A percentile compares a stretch with the other conserved stretches of the same genome.
These are phyloP conservation scores for Ensete ventricosum DNA, from an alignment of 176 grass and related monocot species.

Conservation along the genomic window DNA sequence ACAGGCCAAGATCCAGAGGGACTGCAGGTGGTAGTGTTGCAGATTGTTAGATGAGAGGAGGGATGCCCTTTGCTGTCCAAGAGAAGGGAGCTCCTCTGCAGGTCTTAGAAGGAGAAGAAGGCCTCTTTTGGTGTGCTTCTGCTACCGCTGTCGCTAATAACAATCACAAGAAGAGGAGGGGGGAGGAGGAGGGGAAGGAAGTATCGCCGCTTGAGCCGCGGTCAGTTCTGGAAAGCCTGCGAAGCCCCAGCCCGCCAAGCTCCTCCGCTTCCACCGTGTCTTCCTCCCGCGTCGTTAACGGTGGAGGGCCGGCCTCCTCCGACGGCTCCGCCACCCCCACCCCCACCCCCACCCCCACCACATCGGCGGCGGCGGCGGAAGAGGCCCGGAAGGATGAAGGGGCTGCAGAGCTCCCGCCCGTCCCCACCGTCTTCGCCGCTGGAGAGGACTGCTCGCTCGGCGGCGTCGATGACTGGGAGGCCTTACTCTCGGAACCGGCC, in stretches of 20 bases:
- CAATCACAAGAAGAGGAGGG: not conserved
- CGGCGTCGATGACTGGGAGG: not conserved
- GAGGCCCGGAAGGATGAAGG: not conserved
- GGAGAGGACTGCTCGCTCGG: not conserved
- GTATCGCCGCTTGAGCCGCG: not conserved
- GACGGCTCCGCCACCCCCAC: not conserved
- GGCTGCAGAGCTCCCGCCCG: not conserved
- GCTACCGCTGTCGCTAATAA: not conserved
- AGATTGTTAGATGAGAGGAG: conserved; percentile 3
- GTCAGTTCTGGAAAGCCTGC: not conserved
- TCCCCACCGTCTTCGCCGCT: not conserved
- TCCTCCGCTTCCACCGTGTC: conserved; percentile 4
- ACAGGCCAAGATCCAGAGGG: not conserved
- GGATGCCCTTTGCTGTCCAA: not conserved
- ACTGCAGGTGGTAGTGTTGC: not conserved
- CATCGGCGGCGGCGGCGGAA: not conserved
- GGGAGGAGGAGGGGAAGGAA: not conserved
- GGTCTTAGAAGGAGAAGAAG: conserved; percentile 5
- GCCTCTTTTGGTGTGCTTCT: conserved; percentile 1
- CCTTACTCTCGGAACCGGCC: not conserved
- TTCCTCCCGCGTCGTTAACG: not conserved
- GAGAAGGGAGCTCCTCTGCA: not conserved
- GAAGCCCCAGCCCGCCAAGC: conserved; percentile 2
- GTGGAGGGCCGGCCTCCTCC: not conserved
- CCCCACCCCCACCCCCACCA: not conserved